Evolutionary conservation across 805 yeast species (phyloP).

Genomic region (Candida xiaguanensis): DNA sequence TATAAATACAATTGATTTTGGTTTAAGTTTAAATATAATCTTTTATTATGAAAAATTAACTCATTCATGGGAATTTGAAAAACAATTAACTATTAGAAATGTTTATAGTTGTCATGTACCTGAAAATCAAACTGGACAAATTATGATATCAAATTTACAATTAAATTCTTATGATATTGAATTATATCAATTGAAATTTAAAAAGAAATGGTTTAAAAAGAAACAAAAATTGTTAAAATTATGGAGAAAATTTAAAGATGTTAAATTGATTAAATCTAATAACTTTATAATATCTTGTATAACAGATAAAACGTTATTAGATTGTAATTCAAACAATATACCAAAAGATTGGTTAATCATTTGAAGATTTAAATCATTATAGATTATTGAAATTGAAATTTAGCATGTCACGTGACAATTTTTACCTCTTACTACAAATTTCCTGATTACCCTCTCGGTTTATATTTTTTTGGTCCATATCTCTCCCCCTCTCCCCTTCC

Average conservation of each 20-base stretch:
- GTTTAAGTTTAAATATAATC: slow-evolving; percentile 4
- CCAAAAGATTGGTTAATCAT: not conserved
- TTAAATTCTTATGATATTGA: not conserved
- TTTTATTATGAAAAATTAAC: slow-evolving; percentile 7
- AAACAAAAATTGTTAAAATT: slow-evolving; percentile 1
- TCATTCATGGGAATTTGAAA: slow-evolving; percentile 5
- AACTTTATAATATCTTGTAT: slow-evolving; percentile 7
- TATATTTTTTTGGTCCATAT: slow-evolving; percentile 1
- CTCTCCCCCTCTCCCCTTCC: not conserved
- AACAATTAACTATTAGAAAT: slow-evolving; percentile 1
- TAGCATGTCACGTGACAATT: slow-evolving; percentile 2
- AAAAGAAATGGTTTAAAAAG: not conserved
- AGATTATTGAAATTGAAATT: too few relatives aligned
- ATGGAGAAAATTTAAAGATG: slow-evolving; percentile 4
- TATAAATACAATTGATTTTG: slow-evolving; percentile 7
- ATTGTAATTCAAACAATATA: slow-evolving; percentile 4
- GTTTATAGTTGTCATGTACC: slow-evolving; percentile 8
- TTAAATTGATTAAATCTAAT: slow-evolving; percentile 5
- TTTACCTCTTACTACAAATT: too few relatives aligned
- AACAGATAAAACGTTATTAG: slow-evolving; percentile 4
- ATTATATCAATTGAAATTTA: not conserved
- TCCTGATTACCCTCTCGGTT: not conserved
- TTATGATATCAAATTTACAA: slow-evolving; percentile 4
- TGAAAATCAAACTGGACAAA: slow-evolving; percentile 7
- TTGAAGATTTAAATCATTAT: not conserved